A percentile compares a stretch with the other conserved stretches of the same genome.
These are phyloP conservation scores for Hericium coralloides DNA, from an alignment of 768 basidiomycete species.

Conservation along the genomic window DNA sequence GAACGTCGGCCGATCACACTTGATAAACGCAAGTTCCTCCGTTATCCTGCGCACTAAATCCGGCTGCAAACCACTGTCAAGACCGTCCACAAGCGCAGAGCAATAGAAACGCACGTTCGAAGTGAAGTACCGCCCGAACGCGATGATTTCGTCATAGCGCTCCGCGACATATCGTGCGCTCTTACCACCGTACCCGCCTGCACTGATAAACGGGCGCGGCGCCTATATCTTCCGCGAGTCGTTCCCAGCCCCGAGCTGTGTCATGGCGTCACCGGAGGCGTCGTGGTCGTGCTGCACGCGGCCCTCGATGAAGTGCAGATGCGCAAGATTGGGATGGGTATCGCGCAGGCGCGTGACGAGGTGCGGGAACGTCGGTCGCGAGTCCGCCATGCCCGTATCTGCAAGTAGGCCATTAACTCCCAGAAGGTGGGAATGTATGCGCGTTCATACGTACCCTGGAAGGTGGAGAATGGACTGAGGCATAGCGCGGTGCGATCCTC, in stretches of 20 bases:
- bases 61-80: background rate
- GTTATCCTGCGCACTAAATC: conserved; percentile 9
- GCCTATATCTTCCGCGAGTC: conserved; percentile 14
- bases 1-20: conserved; percentile 1
- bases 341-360: conserved; percentile 16
- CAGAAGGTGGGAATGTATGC: background rate
- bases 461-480: conserved; percentile 15
- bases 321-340: conserved; percentile 24
- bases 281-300: background rate
- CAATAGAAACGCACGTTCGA: conserved; percentile 18
- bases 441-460: background rate
- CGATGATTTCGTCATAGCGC: conserved; percentile 13
- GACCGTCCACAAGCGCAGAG: background rate
- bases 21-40: background rate
- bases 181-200: conserved; percentile 16
- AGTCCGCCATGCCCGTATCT: conserved; percentile 16
- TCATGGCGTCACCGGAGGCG: background rate
- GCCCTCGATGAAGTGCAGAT: conserved; percentile 27
- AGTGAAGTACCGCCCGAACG: conserved; percentile 19
- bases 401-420: background rate
- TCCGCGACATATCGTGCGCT: conserved; percentile 13
- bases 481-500: conserved; percentile 24
- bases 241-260: background rate
- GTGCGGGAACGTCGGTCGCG: conserved; percentile 18
- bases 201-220: conserved; percentile 8